Percentiles rank a stretch among this genome's conserved stretches.
Conservation (phyloP, 768 basidiomycete species). For the Pisolithus sp. region DNA sequence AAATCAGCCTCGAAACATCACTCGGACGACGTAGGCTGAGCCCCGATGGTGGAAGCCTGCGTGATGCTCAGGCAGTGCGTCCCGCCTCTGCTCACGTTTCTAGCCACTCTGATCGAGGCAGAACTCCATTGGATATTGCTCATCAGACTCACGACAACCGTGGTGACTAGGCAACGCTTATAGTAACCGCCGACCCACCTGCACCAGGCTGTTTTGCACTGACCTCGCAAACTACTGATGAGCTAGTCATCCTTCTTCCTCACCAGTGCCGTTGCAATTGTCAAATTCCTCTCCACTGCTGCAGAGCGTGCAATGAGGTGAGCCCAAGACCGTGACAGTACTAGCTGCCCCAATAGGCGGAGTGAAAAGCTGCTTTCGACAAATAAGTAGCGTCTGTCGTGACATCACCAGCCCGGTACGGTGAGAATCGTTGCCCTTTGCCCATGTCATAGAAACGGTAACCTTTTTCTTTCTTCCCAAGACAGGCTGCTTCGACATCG, state of each 20-base stretch:
- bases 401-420: background rate
- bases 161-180: too few species aligned
- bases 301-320: too few species aligned
- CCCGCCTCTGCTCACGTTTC: background rate
- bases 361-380: too few species aligned
- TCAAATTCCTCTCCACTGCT: too few species aligned
- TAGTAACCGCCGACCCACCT: too few species aligned
- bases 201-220: too few species aligned
- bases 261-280: too few species aligned
- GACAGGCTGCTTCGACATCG: background rate
- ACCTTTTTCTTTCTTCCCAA: background rate
- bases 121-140: background rate
- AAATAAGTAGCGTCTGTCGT: background rate
- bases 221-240: too few species aligned
- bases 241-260: too few species aligned
- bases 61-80: background rate
- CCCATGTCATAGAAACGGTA: background rate
- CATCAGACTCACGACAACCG: too few species aligned
- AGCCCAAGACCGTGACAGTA: background rate
- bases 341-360: too few species aligned
- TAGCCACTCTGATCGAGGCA: background rate
- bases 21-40: constrained; percentile 18
- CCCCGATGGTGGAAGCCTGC: background rate
- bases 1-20: background rate
- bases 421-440: background rate